Evolutionary conservation across 306 rosid species (phyloP), one percentile per base, ranked within the genome.

Genomic region (Dryas drummondii): DNA sequence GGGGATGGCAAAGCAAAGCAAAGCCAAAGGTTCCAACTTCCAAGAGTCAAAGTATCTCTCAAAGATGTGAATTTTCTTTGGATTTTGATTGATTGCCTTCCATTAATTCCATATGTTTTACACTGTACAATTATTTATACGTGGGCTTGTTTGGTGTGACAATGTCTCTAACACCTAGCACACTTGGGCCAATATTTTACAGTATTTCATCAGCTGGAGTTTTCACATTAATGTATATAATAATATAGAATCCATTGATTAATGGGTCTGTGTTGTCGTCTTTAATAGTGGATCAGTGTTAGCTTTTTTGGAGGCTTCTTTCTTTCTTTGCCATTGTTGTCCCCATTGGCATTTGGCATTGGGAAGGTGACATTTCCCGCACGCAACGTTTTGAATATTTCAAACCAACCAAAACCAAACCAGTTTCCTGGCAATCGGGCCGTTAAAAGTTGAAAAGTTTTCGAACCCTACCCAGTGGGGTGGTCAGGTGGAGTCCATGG

Each of bases 321-420:
- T 44, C 22, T 16, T 7, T n/a, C 16, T 50, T 67, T 47, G 56
- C n/a, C 57, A 69, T 45, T 41, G 58, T 27, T 14, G 56, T 50
- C 40, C 16, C 32, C 69, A 17, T 37, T 32, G 68, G 10, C 52
- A 49, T 74, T 37, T 32, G 68, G 10, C 52, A 26, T 74, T 1
- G 17, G 57, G 17, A 79, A 79, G 82, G 68, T 80, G 81, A 71
- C 83, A 68, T 71, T 75, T 52, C 78, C 85, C 80, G 72, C 85
- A 78, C 83, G 82, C 85, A 80, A 83, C 76, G 77, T 80, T 78
- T 83, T 76, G 61, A 61, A 77, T 70, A 50, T 50, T 76, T 81
- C 52, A 40, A 50, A 54, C 40, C 7, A 71, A 63, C 40, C 15
- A 63, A 41, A 45, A 4, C 54, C 16, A 47, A 22, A 62, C 37